Evolutionary conservation across 345 rosid genomes (phyloP).

Genomic region (Boechera retrofracta): DNA sequence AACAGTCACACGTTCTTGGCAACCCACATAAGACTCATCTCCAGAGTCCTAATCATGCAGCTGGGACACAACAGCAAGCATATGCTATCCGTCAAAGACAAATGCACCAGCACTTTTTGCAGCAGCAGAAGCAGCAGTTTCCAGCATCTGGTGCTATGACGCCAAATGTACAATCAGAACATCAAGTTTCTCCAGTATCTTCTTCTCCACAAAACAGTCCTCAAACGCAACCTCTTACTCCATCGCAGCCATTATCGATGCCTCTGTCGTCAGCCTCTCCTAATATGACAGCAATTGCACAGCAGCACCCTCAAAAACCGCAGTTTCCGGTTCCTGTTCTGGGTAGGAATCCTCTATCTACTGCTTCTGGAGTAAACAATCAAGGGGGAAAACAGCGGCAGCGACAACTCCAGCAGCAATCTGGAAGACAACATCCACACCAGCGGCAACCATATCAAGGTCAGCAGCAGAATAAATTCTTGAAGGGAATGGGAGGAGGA

Average conservation of each 20-base stretch:
- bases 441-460: conserved; percentile 67
- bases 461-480: conserved; percentile 66
- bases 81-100: conserved; percentile 69
- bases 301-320: conserved; percentile 62
- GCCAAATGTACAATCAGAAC: conserved; percentile 63
- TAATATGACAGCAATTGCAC: conserved; percentile 54
- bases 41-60: conserved; percentile 60
- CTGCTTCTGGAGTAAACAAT: conserved; percentile 51
- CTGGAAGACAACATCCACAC: conserved; percentile 82
- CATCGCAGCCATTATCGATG: conserved; percentile 57
- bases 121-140: conserved; percentile 70
- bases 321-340: conserved; percentile 59
- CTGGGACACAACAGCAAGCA: conserved; percentile 70
- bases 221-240: conserved; percentile 61
- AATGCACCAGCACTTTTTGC: conserved; percentile 68
- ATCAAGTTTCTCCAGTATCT: conserved; percentile 67
- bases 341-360: conserved; percentile 59
- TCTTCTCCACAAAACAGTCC: conserved; percentile 70
- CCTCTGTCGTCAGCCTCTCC: conserved; percentile 60
- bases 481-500: conserved; percentile 86
- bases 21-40: conserved; percentile 66
- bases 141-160: conserved; percentile 59
- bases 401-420: conserved; percentile 58
- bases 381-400: conserved; percentile 88
- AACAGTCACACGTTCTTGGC: conserved; percentile 57